Evolutionary conservation across 2,329 filamentous ascomycete genomes (phyloP).

Genomic region (Magnaporthales sp.): DNA sequence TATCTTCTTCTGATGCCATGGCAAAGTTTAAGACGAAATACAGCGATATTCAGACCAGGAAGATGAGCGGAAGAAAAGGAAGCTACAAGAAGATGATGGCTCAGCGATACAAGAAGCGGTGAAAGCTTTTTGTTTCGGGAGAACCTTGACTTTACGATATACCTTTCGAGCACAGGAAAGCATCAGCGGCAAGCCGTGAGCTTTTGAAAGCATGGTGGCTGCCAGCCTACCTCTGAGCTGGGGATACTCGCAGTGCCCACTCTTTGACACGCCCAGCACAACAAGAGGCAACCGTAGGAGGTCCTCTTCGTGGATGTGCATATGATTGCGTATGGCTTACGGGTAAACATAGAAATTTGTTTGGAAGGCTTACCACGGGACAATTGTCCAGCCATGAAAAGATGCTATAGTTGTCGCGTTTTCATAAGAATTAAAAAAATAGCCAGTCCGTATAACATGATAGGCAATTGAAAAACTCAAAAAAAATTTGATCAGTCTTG

Average conservation of each 20-base stretch:
- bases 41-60: conserved; percentile 70
- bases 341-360: neutral
- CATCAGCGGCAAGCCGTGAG: neutral
- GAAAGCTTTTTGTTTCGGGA: conserved; percentile 7
- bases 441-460: neutral
- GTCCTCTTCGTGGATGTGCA: neutral
- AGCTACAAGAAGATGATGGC: conserved; percentile 74
- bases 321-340: neutral
- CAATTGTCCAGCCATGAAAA: neutral
- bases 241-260: neutral
- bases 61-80: conserved; percentile 80
- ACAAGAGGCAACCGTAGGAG: neutral
- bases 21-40: conserved; percentile 83
- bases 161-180: neutral
- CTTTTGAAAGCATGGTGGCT: neutral
- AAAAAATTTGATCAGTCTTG: neutral
- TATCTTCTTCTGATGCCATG: conserved; percentile 56
- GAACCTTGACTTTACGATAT: neutral
- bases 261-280: neutral
- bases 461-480: neutral
- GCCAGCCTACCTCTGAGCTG: neutral
- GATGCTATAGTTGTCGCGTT: neutral
- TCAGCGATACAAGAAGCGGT: conserved; percentile 17
- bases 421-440: neutral
- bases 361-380: neutral